These are phyloP conservation scores for Evernia prunastri DNA, from an alignment of 495 filamentous ascomycete genomes.

Conservation along the genomic window DNA sequence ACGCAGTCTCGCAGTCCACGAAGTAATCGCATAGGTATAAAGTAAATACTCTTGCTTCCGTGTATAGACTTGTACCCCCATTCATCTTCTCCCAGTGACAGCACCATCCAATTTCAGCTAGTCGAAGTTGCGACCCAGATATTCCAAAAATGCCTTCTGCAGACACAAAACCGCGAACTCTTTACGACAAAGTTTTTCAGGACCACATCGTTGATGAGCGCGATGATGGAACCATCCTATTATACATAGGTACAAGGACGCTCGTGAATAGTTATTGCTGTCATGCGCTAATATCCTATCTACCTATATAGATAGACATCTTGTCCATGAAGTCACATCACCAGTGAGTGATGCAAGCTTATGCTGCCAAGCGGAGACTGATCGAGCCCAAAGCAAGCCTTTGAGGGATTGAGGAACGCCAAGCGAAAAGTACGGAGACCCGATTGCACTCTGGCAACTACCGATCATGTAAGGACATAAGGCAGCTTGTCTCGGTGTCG, in stretches of 20 bases:
- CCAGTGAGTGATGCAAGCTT: conserved; percentile 49
- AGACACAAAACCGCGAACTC: conserved; percentile 70
- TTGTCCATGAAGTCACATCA: conserved; percentile 97
- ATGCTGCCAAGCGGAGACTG: conserved; percentile 16
- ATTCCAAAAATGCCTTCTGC: conserved; percentile 66
- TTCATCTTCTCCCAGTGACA: not conserved
- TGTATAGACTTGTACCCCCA: not conserved
- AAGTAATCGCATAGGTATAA: no score
- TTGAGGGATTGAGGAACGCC: conserved; percentile 87
- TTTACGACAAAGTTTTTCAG: conserved; percentile 97
- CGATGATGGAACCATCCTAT: conserved; percentile 80
- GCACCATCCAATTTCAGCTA: conserved; percentile 21
- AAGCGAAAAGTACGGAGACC: conserved; percentile 80
- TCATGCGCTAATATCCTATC: conserved; percentile 17
- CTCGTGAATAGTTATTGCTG: conserved; percentile 20
- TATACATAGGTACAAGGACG: conserved; percentile 72
- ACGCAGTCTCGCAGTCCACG: no score
- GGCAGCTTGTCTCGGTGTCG: not conserved
- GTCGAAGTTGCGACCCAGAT: not conserved
- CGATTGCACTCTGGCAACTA: conserved; percentile 93
- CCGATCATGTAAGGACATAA: conserved; percentile 77
- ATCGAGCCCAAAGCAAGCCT: conserved; percentile 67
- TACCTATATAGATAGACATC: conserved; percentile 67
- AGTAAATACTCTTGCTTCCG: not conserved
- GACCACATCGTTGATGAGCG: conserved; percentile 91